A percentile compares a stretch with the other conserved stretches of the same genome.
Conservation (phyloP, 1,139 yeast genomes). For the Lodderomyces jiufengensis region DNA sequence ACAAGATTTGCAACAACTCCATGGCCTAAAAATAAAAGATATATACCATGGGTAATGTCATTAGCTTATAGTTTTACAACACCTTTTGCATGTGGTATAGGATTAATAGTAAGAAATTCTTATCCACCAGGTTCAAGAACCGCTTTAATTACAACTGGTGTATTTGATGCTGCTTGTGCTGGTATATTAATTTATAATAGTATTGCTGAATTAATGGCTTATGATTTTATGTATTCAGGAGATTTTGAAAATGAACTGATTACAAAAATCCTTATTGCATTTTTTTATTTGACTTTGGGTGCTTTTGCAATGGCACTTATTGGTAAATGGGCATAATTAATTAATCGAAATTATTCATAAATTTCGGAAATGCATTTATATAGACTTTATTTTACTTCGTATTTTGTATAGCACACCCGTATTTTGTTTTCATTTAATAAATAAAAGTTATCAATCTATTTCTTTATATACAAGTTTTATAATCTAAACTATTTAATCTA, state of each 20-base stretch:
- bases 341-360: too few species aligned
- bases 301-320: slow-evolving; percentile 41
- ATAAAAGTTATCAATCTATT: too few species aligned
- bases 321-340: slow-evolving; percentile 38
- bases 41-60: slow-evolving; percentile 34
- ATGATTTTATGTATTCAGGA: slow-evolving; percentile 32
- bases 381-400: too few species aligned
- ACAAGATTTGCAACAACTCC: slow-evolving; percentile 35
- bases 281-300: slow-evolving; percentile 28
- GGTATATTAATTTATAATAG: slow-evolving; percentile 39
- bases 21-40: slow-evolving; percentile 30
- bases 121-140: slow-evolving; percentile 33
- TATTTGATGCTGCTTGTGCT: slow-evolving; percentile 36
- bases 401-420: too few species aligned
- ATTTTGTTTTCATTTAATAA: too few species aligned
- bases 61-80: slow-evolving; percentile 31
- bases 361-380: too few species aligned
- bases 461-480: not conserved
- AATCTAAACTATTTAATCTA: not conserved
- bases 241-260: slow-evolving; percentile 21
- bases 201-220: slow-evolving; percentile 40
- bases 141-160: slow-evolving; percentile 34
- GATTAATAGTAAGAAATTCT: slow-evolving; percentile 32
- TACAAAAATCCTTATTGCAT: slow-evolving; percentile 21
- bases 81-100: slow-evolving; percentile 36